phyloP scores from a whole-genome alignment of 441 rosid genomes.

The Populus trichocarpa region DNA sequence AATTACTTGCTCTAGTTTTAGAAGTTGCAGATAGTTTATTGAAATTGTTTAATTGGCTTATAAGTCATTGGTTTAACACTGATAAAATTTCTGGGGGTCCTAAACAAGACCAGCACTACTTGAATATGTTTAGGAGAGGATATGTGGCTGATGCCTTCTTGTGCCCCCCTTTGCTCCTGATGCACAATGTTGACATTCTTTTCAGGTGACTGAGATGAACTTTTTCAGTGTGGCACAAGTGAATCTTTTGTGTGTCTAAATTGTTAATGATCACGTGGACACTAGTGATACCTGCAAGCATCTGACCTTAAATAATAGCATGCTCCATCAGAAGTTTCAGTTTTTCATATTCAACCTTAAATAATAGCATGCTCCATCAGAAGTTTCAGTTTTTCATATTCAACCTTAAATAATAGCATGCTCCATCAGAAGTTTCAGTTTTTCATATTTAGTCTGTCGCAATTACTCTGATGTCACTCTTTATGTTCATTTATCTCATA shows the following conservation, averaged over 20 bases:
- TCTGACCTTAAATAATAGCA: neutral
- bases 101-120: no score
- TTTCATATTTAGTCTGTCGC: neutral
- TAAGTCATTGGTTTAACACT: neutral
- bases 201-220: no score
- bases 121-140: no score
- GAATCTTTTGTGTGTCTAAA: no score
- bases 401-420: no score
- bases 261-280: neutral
- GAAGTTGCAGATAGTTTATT: neutral
- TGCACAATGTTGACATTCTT: no score
- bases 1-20: neutral
- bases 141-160: no score
- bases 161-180: no score
- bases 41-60: neutral
- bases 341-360: neutral
- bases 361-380: no score
- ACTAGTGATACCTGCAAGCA: neutral
- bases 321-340: no score
- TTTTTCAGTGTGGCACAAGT: no score
- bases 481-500: neutral
- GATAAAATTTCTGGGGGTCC: neutral
- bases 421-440: no score
- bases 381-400: neutral
- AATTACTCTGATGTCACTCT: neutral